These are phyloP conservation scores for Spiraea crenata DNA, from an alignment of 331 rosid genomes.

Conservation along the genomic window DNA sequence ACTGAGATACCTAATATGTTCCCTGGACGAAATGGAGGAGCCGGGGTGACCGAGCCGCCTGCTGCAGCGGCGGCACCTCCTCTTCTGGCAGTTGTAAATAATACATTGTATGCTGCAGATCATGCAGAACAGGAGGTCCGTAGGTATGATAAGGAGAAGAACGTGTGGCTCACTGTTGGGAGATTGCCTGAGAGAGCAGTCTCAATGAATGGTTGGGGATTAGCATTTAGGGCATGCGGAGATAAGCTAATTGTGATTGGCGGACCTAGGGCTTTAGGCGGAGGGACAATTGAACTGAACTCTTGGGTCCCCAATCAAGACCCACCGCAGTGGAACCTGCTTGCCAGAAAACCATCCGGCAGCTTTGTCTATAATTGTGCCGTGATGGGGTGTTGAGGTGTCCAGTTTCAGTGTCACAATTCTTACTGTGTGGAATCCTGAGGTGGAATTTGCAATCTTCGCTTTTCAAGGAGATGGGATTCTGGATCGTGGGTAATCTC, in stretches of 20 bases:
- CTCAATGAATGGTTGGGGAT: conserved; percentile 66
- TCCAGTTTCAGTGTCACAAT: conserved; percentile 22
- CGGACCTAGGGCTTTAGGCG: conserved; percentile 39
- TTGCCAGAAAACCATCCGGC: conserved; percentile 38
- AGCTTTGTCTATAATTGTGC: conserved; percentile 77
- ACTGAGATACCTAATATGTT: conserved; percentile 55
- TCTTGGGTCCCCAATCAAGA: conserved; percentile 46
- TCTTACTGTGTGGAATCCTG: conserved; percentile 24
- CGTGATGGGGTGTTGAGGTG: conserved; percentile 77
- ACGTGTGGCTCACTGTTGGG: conserved; percentile 55
- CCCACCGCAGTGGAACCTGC: conserved; percentile 45
- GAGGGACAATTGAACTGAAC: conserved; percentile 49
- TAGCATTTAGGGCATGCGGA: conserved; percentile 71
- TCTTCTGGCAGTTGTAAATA: conserved; percentile 65
- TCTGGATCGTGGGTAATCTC: conserved; percentile 36
- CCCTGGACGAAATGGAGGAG: conserved; percentile 42
- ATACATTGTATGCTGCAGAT: conserved; percentile 63
- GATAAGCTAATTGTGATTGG: conserved; percentile 56
- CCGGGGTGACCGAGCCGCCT: conserved; percentile 40
- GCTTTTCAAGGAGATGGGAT: conserved; percentile 36
- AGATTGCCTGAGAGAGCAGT: conserved; percentile 46
- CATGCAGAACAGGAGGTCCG: conserved; percentile 32
- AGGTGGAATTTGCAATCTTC: conserved; percentile 31
- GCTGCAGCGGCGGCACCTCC: conserved; percentile 73
- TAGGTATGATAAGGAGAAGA: conserved; percentile 40